These are phyloP conservation scores for Rhizopus delemar DNA, from an alignment of 371 early-diverging fungal genomes.

Conservation along the genomic window DNA sequence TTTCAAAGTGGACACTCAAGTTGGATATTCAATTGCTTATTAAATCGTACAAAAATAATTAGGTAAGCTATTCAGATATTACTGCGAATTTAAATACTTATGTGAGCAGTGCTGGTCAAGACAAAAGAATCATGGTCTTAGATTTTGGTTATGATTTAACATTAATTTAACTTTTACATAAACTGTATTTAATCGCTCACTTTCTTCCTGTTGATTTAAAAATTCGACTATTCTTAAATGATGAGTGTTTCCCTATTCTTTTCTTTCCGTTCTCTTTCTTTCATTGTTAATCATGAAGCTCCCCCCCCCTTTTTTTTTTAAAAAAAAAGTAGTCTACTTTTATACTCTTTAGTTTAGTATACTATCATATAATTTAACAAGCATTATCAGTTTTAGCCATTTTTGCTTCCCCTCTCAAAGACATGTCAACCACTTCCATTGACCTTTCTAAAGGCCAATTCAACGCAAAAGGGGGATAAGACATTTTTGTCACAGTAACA, in stretches of 20 bases:
- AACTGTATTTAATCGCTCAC: background rate
- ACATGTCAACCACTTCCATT: no score
- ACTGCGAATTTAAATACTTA: slow-evolving; percentile 1
- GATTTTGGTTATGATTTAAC: slow-evolving; percentile 60
- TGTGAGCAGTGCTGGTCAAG: slow-evolving; percentile 49
- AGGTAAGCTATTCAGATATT: slow-evolving; percentile 36
- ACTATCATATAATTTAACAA: no score
- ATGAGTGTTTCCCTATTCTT: background rate
- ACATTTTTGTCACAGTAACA: no score
- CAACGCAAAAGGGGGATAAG: no score
- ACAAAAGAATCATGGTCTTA: slow-evolving; percentile 75
- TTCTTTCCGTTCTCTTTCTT: background rate
- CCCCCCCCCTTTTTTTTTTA: no score
- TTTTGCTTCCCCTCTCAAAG: no score
- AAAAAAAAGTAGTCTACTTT: no score
- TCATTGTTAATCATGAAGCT: background rate
- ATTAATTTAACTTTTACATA: background rate
- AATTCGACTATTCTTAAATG: background rate
- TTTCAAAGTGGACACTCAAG: slow-evolving; percentile 73
- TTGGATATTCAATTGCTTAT: slow-evolving; percentile 92
- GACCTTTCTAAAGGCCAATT: no score
- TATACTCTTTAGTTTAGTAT: no score
- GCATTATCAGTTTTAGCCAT: no score
- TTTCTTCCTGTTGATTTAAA: background rate
- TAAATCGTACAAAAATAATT: slow-evolving; percentile 73